Percentiles rank a stretch among this genome's conserved stretches.
Evolutionary conservation across 306 rosid genomes (phyloP).

Genomic region (Crotalaria pallida): DNA sequence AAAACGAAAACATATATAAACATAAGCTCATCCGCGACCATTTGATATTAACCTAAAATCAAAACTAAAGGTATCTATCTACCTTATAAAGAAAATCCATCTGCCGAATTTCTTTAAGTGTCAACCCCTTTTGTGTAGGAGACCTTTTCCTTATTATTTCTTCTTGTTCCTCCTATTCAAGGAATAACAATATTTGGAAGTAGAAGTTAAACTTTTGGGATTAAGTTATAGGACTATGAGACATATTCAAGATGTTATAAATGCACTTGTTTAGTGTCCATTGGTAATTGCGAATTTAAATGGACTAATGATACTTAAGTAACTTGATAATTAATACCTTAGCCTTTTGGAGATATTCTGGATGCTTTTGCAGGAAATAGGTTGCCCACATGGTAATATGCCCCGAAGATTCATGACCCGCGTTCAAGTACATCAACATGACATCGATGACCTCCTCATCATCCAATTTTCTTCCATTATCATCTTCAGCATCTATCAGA

Average conservation of each 20-base stretch:
- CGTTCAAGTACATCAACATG: constrained; percentile 85
- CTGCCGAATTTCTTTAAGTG: constrained; percentile 61
- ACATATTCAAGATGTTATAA: background rate
- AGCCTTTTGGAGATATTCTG: constrained; percentile 56
- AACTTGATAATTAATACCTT: constrained; percentile 41
- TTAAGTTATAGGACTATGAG: background rate
- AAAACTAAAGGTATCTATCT: background rate
- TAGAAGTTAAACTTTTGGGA: background rate
- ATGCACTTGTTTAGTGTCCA: background rate
- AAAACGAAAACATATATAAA: background rate
- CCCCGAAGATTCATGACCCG: constrained; percentile 95
- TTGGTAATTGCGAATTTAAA: background rate
- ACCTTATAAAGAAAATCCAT: constrained; percentile 81
- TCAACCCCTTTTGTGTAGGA: constrained; percentile 52
- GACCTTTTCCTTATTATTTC: constrained; percentile 59
- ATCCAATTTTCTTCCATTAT: constrained; percentile 52
- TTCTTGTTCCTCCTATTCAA: constrained; percentile 71
- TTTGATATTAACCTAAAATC: background rate
- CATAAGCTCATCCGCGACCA: background rate
- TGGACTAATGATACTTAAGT: background rate
- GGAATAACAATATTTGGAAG: background rate
- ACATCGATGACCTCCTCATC: constrained; percentile 74
- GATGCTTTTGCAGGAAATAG: constrained; percentile 48
- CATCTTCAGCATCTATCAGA: constrained; percentile 71
- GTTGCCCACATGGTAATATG: constrained; percentile 88